Conservation (phyloP, 768 basidiomycete species). For the Pseudohyphozyma bogoriensis region DNA sequence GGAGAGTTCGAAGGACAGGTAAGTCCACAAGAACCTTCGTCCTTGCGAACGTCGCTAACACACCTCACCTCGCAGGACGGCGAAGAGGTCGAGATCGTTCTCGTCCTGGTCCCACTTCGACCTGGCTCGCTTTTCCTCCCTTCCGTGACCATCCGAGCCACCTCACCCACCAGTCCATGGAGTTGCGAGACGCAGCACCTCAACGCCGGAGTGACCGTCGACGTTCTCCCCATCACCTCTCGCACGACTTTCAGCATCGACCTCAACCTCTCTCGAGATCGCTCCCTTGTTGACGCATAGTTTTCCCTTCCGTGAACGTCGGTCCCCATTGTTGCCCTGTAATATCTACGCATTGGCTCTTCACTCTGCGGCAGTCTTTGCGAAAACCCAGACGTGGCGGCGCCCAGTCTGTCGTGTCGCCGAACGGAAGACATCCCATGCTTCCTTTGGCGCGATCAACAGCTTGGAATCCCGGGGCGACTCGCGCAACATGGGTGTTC, state of each 20-base stretch:
- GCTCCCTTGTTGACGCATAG: too few relatives aligned
- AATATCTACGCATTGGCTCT: too few relatives aligned
- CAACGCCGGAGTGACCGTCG: conserved; percentile 69
- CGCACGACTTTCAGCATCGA: not conserved
- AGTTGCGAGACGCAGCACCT: conserved; percentile 64
- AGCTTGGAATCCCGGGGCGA: too few relatives aligned
- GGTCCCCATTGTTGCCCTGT: too few relatives aligned
- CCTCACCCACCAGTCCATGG: conserved; percentile 45
- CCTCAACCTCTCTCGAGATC: too few relatives aligned
- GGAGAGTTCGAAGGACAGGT: conserved; percentile 71
- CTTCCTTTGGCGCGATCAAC: too few relatives aligned
- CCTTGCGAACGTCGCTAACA: not conserved
- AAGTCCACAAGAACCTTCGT: conserved; percentile 33
- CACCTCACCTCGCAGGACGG: conserved; percentile 47
- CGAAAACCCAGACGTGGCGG: too few relatives aligned
- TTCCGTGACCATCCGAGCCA: conserved; percentile 54
- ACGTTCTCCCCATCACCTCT: conserved; percentile 60
- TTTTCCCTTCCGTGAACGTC: too few relatives aligned
- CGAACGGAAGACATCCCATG: too few relatives aligned
- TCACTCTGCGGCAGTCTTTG: too few relatives aligned
- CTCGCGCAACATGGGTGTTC: too few relatives aligned
- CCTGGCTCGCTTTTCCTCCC: conserved; percentile 73
- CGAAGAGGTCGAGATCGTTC: conserved; percentile 48
- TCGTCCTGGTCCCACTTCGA: conserved; percentile 77
- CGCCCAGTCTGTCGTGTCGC: too few relatives aligned